Evolutionary conservation across 352 stramenopile species (phyloP).

Genomic region (Globisporangium perplexum): DNA sequence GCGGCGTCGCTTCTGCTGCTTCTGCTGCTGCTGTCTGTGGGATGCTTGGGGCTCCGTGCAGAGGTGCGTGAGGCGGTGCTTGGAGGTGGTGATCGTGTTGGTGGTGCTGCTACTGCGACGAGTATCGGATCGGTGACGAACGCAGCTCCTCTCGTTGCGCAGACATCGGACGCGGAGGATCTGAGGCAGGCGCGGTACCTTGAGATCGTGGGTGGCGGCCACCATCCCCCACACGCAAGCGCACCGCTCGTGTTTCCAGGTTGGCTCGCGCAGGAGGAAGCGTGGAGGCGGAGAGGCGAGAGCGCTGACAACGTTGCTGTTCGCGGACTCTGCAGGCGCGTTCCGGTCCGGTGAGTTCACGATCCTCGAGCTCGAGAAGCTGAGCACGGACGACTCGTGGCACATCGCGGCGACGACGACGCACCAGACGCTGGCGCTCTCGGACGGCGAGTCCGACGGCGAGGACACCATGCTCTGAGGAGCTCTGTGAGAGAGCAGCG

Average conservation of each 20-base stretch:
- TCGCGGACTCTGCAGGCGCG: conserved; percentile 27
- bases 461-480: no score
- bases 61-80: background rate
- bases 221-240: conserved; percentile 34
- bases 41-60: background rate
- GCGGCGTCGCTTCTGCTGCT: background rate
- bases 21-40: background rate
- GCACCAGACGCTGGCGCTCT: conserved; percentile 27
- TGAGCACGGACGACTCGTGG: conserved; percentile 43
- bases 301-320: background rate
- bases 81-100: background rate
- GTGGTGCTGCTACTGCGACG: no score
- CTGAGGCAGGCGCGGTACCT: conserved; percentile 17
- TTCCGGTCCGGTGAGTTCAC: conserved; percentile 66
- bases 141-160: background rate
- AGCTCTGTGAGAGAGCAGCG: no score
- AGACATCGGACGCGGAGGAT: background rate
- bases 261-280: conserved; percentile 16
- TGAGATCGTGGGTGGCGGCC: conserved; percentile 54
- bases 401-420: conserved; percentile 33
- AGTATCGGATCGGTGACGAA: background rate
- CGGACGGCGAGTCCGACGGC: conserved; percentile 1
- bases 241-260: conserved; percentile 59
- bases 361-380: conserved; percentile 62
- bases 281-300: no score